A percentile compares a stretch with the other conserved stretches of the same genome.
Evolutionary conservation across 257 asterid genomes (phyloP).

Genomic region (Solanum chiquidenum): DNA sequence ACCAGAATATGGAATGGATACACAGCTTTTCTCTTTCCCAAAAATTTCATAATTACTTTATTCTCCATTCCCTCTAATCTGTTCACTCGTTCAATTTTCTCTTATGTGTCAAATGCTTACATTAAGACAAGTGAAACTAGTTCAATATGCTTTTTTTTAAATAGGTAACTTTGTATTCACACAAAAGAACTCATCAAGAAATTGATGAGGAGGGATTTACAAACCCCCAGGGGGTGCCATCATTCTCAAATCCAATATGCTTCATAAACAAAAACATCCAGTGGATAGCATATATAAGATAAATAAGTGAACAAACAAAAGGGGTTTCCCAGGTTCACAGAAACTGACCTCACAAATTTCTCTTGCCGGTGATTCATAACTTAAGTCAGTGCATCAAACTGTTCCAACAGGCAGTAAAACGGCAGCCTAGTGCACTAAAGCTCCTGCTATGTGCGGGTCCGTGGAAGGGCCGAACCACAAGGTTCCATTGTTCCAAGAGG

Average conservation of each 20-base stretch:
- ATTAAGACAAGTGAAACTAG: neutral
- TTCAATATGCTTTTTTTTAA: neutral
- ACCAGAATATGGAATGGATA: neutral
- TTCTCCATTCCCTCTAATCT: neutral
- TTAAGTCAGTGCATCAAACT: slow-evolving; percentile 25
- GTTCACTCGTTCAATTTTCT: neutral
- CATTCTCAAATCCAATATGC: neutral
- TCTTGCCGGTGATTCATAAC: slow-evolving; percentile 51
- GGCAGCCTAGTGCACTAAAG: neutral
- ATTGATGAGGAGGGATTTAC: too few species aligned
- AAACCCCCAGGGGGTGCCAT: too few species aligned
- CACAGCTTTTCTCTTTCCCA: neutral
- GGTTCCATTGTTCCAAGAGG: neutral
- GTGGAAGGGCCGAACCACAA: neutral
- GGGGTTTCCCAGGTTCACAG: neutral
- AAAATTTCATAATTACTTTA: neutral
- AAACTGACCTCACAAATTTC: slow-evolving; percentile 76
- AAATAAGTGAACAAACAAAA: neutral
- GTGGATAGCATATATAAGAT: neutral
- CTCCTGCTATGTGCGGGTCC: neutral
- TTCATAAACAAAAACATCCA: neutral
- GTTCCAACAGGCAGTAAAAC: neutral
- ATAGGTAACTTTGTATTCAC: too few species aligned
- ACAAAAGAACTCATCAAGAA: too few species aligned
- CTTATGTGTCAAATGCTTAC: neutral